Percentiles rank a stretch among this genome's conserved stretches.
phyloP scores from a whole-genome alignment of 2,329 filamentous ascomycete species.

The Penicillium decumbens region DNA sequence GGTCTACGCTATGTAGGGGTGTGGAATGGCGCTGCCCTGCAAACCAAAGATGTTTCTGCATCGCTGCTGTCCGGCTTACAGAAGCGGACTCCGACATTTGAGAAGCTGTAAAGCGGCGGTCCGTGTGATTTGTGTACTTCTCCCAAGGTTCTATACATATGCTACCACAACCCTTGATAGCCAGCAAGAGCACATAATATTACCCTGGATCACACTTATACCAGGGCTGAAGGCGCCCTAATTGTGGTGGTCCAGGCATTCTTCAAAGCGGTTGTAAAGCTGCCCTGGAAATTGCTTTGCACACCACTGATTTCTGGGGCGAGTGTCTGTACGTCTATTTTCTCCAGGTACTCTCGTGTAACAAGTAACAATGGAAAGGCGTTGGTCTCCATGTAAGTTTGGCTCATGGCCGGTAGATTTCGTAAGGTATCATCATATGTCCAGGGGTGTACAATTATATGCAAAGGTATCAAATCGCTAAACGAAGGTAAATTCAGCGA shows the following conservation, averaged over 20 bases:
- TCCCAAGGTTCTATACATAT: background rate
- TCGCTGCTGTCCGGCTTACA: conserved; percentile 72
- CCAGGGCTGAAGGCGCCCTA: conserved; percentile 51
- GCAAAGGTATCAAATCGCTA: conserved; percentile 6
- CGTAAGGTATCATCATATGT: conserved; percentile 13
- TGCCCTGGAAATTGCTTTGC: conserved; percentile 39
- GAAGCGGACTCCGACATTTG: conserved; percentile 76
- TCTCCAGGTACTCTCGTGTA: background rate
- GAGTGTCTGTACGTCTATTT: conserved; percentile 24
- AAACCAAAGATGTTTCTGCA: conserved; percentile 69
- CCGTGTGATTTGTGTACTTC: background rate
- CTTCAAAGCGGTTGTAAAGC: conserved; percentile 52
- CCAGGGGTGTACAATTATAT: conserved; percentile 2
- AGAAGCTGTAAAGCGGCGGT: conserved; percentile 64
- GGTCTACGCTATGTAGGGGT: conserved; percentile 76
- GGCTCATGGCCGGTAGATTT: conserved; percentile 1
- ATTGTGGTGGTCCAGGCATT: conserved; percentile 54
- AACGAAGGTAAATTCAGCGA: background rate
- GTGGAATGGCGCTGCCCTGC: conserved; percentile 81
- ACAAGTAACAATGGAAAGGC: background rate
- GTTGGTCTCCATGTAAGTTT: background rate
- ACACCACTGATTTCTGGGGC: conserved; percentile 25
- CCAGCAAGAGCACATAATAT: background rate
- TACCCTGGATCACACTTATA: conserved; percentile 57
- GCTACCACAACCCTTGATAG: background rate